Base-by-base conservation (phyloP, 257 asterid species). In the Solanum pinnatisectum region DNA sequence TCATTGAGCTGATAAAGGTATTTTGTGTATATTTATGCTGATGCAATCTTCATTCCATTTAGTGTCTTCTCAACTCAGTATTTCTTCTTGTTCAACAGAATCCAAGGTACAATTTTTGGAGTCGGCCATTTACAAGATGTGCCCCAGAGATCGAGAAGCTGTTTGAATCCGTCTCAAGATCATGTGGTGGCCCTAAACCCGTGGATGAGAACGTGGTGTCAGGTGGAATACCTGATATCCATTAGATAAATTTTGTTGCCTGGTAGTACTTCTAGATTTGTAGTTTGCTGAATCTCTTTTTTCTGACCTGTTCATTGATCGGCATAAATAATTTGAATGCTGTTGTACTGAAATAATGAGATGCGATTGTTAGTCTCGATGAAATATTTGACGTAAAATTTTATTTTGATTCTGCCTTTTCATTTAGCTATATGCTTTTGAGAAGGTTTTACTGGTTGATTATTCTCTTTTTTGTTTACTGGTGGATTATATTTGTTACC, bases 71-170 rank as follows among this genome's bases (percentile, higher is more conserved):
- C 87, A 25, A n/a, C 71, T 7, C 8, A 5, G 65, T 46, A 81
- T 30, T 42, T 39, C 20, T 37, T n/a, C 37, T 40, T 42, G 74
- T 33, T 83, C 20, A 35, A 78, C 94, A 97, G 99, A 97, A 97
- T 92, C 95, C 98, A 2, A 88, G 96, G 89, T 97, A 96, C 91
- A 96, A 96, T 88, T 97, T 97, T 94, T 96, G 99, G 99, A 95
- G 97, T 87, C 91, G 95, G 85, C 90, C 93, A 37, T 97, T 97
- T 91, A 97, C 98, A 10, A 92, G 98, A 82, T 96, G 98, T 87
- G 98, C 99, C 10, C 98, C 99, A 0, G 99, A 97, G 93, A 96
- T 97, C 12, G 98, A 97, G 93, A 96, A 93, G 94, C 93, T 97
- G 32, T 96, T 97, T 36, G 96, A 97, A 87, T 96, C 98, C 0